These are phyloP conservation scores for Auricularia heimuer DNA, from an alignment of 768 basidiomycete species.

Conservation along the genomic window DNA sequence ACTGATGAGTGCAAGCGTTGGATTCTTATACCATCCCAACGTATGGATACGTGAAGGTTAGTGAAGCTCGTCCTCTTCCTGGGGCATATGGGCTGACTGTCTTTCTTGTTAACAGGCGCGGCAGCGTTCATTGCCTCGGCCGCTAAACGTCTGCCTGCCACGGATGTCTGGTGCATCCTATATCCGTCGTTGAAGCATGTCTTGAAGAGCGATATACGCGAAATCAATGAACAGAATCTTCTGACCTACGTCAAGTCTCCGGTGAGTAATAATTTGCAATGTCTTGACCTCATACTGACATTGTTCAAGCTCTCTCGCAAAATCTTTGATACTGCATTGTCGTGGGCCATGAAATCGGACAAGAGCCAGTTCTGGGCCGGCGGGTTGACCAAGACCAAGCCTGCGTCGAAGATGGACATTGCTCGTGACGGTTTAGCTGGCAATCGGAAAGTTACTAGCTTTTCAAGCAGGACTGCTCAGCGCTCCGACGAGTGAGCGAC, in stretches of 20 bases:
- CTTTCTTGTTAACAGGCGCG: conserved; percentile 43
- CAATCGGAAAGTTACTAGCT: conserved; percentile 41
- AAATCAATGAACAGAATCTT: conserved; percentile 66
- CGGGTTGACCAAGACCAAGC: conserved; percentile 28
- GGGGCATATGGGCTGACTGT: too few species aligned
- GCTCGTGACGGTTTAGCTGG: conserved; percentile 63
- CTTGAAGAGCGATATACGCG: conserved; percentile 70
- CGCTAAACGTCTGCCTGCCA: conserved; percentile 67
- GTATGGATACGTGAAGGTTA: conserved; percentile 92
- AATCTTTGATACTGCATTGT: conserved; percentile 75
- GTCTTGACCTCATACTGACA: background rate
- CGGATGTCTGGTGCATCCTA: conserved; percentile 95
- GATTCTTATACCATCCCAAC: conserved; percentile 92
- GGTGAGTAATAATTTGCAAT: conserved; percentile 34
- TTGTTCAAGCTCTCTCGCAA: conserved; percentile 43
- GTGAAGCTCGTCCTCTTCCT: conserved; percentile 2
- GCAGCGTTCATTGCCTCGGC: conserved; percentile 83
- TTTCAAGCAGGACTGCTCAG: conserved; percentile 25
- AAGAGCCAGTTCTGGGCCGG: conserved; percentile 72
- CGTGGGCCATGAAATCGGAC: conserved; percentile 82
- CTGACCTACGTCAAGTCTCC: conserved; percentile 67
- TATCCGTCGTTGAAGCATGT: conserved; percentile 86
- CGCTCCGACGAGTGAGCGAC: conserved; percentile 43
- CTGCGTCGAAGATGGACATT: conserved; percentile 45
- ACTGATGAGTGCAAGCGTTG: conserved; percentile 76